A percentile compares a stretch with the other conserved stretches of the same genome.
Evolutionary conservation across 331 rosid species (phyloP).

Genomic region (Prunus yedoensis): DNA sequence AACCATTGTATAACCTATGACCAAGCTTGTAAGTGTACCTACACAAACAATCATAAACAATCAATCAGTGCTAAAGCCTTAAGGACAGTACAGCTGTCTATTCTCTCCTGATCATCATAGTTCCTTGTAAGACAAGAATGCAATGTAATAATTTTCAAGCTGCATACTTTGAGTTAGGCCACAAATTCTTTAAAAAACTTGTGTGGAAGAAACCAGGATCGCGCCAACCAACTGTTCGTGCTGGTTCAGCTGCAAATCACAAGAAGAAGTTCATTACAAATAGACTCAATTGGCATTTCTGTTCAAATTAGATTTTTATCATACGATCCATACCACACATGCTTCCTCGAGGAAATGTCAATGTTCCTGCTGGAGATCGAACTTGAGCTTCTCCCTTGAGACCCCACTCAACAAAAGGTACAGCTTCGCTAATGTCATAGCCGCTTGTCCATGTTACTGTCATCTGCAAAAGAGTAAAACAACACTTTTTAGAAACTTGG

Average conservation of each 20-base stretch:
- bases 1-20: slow-evolving; percentile 27
- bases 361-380: slow-evolving; percentile 35
- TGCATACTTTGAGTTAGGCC: slow-evolving; percentile 42
- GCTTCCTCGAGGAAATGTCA: slow-evolving; percentile 20
- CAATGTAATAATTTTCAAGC: neutral
- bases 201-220: slow-evolving; percentile 46
- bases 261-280: neutral
- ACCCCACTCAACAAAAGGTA: slow-evolving; percentile 40
- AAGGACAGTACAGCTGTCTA: neutral
- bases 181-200: slow-evolving; percentile 41
- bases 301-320: neutral
- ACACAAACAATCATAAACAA: neutral
- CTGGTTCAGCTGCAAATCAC: slow-evolving; percentile 32
- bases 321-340: slow-evolving; percentile 31
- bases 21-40: slow-evolving; percentile 37
- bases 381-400: slow-evolving; percentile 19
- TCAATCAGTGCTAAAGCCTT: neutral
- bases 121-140: neutral
- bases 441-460: slow-evolving; percentile 44
- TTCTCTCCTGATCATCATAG: neutral
- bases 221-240: slow-evolving; percentile 44
- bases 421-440: slow-evolving; percentile 35
- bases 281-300: too few species aligned
- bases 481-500: neutral
- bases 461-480: slow-evolving; percentile 16